phyloP scores from a whole-genome alignment of 2,329 filamentous ascomycete species.

The Ustulina deusta region DNA sequence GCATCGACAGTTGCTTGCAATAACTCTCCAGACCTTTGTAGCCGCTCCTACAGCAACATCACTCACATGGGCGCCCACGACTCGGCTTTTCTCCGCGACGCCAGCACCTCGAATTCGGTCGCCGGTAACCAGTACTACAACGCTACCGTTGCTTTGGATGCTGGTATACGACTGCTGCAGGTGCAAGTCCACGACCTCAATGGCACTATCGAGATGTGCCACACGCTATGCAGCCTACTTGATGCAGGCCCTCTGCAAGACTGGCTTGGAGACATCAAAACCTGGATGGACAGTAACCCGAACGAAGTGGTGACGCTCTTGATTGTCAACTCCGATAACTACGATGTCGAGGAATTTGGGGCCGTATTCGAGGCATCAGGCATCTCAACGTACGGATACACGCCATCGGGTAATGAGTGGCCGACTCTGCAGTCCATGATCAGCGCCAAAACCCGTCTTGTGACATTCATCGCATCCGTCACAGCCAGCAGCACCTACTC shows the following conservation, averaged over 20 bases:
- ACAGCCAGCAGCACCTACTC: slow-evolving; percentile 61
- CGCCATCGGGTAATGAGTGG: slow-evolving; percentile 65
- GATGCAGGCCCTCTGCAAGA: slow-evolving; percentile 74
- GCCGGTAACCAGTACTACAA: slow-evolving; percentile 81
- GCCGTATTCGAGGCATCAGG: slow-evolving; percentile 66
- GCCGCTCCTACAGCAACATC: slow-evolving; percentile 77
- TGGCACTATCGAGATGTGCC: slow-evolving; percentile 74
- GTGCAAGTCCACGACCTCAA: slow-evolving; percentile 76
- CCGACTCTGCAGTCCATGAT: slow-evolving; percentile 78
- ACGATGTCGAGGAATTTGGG: slow-evolving; percentile 67
- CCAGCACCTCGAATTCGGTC: slow-evolving; percentile 69
- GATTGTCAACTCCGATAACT: slow-evolving; percentile 70
- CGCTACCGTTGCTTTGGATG: slow-evolving; percentile 75
- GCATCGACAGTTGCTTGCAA: slow-evolving; percentile 71
- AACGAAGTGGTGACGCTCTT: slow-evolving; percentile 82
- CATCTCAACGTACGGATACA: slow-evolving; percentile 69
- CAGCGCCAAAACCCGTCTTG: slow-evolving; percentile 68
- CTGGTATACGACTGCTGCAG: slow-evolving; percentile 77
- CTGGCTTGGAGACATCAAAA: slow-evolving; percentile 74
- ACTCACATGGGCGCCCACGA: slow-evolving; percentile 84
- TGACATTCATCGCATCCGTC: slow-evolving; percentile 75
- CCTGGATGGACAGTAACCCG: slow-evolving; percentile 76
- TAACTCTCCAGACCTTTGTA: slow-evolving; percentile 81
- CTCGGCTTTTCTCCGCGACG: slow-evolving; percentile 76
- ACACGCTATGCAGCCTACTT: slow-evolving; percentile 73